Base-by-base conservation (phyloP, 768 basidiomycete species). In the Fomitopsis serialis region DNA sequence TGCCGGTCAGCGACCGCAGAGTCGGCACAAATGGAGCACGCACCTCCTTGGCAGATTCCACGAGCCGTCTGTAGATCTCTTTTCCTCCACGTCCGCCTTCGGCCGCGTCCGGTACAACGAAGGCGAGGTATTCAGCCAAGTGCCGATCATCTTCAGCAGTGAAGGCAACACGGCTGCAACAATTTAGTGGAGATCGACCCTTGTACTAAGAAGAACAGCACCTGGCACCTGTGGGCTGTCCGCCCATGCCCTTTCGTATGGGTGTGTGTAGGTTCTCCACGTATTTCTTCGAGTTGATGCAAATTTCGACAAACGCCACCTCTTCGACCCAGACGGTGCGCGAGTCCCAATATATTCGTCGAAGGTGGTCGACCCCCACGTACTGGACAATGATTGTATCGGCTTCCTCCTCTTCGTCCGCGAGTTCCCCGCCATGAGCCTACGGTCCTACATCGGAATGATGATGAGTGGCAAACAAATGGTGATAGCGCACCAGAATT, bases 371-470 rank as follows among this genome's bases (percentile, higher is more conserved):
- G 3, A 55, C 27, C 12, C 53, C 60, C 1, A 7, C 32, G 11
- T 44, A 19, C 6, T 25, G 27, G 1, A 54, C 55, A 32, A 61
- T 54, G 36, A 61, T 52, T 1, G 57, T 61, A 24, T 61, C 53
- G 4, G 57, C 53, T 10, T 53, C 51, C 3, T 52, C 40, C 32
- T 45, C 50, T 6, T 34, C 7, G 2, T 44, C 8, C 15, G 15
- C 44, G 12, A 61, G 6, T 2, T 29, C 23, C 6, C 60, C 60
- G 17, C 60, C 60, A 19, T 61, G 22, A 19, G 34, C 40, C 60
- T 61, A 23, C 19, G 42, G n/a, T 10, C 3, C 8, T 3, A 27
- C 4, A 27, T 50, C 23, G 43, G 24, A 4, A 51, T 23, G 21
- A 25, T 7, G 10, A 42, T 37, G 4, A 42, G 27, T 4, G 3